Evolutionary conservation across 345 rosid genomes (phyloP), one percentile per base, ranked within the genome.

Genomic region (Salix purpurea): DNA sequence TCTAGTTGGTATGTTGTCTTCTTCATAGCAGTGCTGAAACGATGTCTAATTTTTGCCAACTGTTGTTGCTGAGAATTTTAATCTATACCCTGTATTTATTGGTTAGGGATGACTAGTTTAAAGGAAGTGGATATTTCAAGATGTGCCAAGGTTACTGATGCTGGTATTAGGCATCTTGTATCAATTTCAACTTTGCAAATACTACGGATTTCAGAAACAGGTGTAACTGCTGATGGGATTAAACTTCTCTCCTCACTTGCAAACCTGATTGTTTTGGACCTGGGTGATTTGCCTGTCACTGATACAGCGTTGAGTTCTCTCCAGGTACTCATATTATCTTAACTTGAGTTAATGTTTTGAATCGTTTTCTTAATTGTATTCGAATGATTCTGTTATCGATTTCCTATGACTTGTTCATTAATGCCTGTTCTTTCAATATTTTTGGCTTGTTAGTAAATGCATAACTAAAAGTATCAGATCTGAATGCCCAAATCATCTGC

Each of bases 221-320:
- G 89, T 5, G 37, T 91, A 54, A 89, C 91, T 2, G 88, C 87
- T 6, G 82, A 87, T 71, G 97, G 97, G 6, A 81, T 93, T 69
- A 78, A 83, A 12, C 85, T 91, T 76, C 89, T 96, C 65, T 84
- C 93, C 48, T 87, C 93, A 14, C 96, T 96, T 46, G 80, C 75
- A 77, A 82, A 86, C 52, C 79, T 96, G 85, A 84, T 86, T 19
- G 72, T 83, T 30, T 71, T 93, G 68, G 97, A 93, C 79, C 85
- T 92, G 80, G 97, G 99, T n/a, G 98, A 96, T 79, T 86, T 96
- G 75, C 97, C 92, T 30, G 98, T 93, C 19, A 87, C 89, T 54
- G 96, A 96, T 85, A 24, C 10, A 36, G 86, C 90, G 32, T 74
- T 96, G 85, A 84, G 37, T 46, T 85, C 90, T 71, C 91, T 96